Base-by-base conservation (phyloP, 2,329 filamentous ascomycete genomes). In the Fusarium subtropicale region DNA sequence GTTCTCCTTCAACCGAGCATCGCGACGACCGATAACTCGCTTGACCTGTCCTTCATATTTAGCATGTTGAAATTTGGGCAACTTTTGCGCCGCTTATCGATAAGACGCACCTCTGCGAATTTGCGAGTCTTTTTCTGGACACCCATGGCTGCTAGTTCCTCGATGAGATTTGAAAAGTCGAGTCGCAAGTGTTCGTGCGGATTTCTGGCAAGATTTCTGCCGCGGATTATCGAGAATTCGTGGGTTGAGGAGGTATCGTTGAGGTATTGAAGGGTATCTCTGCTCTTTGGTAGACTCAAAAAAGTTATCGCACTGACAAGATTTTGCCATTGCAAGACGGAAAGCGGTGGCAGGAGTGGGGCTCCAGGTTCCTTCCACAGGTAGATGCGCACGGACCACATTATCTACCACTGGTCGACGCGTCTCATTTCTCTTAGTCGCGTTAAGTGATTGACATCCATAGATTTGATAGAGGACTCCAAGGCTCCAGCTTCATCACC, bases 101-200 rank as follows among this genome's bases (percentile, higher is more conserved):
- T 75, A 48, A 55, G 53, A 38, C 81, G 64, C 76, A 88, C 88
- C 78, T 86, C 83, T 51, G 90, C 95, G 79, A 97, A 98, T 84
- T 97, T 97, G 83, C 94, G 90, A 55, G 93, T 97, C 79, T 90
- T 93, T 84, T 97, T 97, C 68, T 90, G 88, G 73, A 94, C 88
- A 81, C 94, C 94, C 95, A 97, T 97, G 67, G 60, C 71, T 65
- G 47, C 44, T 63, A 24, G 28, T 44, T 56, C 2, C 5, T 38
- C 12, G 28, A 20, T 18, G 38, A 33, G 16, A 16, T 42, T 31
- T 38, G 3, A 18, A 15, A 36, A 28, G 4, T n/a, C 18, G 39
- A 57, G 26, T 45, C 26, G 44, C 48, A 11, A 20, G 3, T 38
- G 2, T 26, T 15, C 30, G n/a, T 7, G 20, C 11, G 18, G 9